These are phyloP conservation scores for Tricholomella constricta DNA, from an alignment of 768 basidiomycete species.

Conservation along the genomic window DNA sequence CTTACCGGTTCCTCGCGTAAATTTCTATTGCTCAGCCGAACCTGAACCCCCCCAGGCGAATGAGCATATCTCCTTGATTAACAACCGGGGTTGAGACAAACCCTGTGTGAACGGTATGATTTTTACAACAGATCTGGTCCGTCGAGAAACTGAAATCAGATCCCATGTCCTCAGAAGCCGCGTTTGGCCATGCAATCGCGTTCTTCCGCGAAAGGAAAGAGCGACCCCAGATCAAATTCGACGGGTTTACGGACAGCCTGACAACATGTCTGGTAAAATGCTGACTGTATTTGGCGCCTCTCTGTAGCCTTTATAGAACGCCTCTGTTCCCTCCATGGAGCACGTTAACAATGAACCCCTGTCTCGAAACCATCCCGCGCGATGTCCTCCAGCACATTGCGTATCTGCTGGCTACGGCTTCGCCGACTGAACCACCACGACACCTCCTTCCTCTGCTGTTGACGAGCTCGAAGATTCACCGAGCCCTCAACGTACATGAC, in stretches of 20 bases:
- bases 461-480: conserved; percentile 46
- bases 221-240: neutral
- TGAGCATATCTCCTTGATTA: neutral
- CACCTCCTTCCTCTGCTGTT: conserved; percentile 46
- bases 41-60: neutral
- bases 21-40: neutral
- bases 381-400: conserved; percentile 63
- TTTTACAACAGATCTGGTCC: neutral
- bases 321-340: neutral
- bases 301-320: conserved; percentile 4
- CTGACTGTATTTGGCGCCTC: conserved; percentile 4
- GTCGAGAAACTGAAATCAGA: conserved; percentile 6
- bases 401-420: conserved; percentile 42
- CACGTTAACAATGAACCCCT: conserved; percentile 39
- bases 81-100: neutral
- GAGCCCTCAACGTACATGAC: conserved; percentile 39
- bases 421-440: conserved; percentile 39
- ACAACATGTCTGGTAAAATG: conserved; percentile 1
- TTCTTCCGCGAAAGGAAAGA: conserved; percentile 7
- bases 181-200: neutral
- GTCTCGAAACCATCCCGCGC: conserved; percentile 50
- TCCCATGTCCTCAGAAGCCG: neutral
- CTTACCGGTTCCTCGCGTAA: neutral
- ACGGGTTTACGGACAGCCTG: neutral
- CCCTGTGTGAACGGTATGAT: neutral